These are phyloP conservation scores for Candida chauliodis DNA, from an alignment of 805 yeast species.

Conservation along the genomic window DNA sequence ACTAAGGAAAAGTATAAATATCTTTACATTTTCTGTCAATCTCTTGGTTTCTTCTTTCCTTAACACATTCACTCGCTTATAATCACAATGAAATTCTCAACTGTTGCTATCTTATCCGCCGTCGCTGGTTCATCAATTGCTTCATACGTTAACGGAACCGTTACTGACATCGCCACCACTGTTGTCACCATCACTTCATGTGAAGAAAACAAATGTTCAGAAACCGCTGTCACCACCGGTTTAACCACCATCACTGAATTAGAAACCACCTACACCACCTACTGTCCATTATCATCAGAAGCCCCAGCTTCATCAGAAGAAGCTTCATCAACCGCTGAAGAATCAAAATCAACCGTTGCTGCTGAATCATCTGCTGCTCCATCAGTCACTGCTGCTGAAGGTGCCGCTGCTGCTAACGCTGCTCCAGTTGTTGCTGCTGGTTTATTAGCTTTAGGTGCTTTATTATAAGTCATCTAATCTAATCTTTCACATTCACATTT, in stretches of 20 bases:
- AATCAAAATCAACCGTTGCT: conserved; percentile 25
- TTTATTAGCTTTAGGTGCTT: conserved; percentile 24
- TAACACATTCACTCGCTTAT: conserved; percentile 16
- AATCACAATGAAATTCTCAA: conserved; percentile 32
- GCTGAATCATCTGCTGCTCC: conserved; percentile 14
- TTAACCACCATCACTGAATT: conserved; percentile 32
- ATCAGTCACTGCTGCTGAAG: conserved; percentile 13
- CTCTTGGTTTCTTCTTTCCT: conserved; percentile 5
- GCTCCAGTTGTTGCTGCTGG: conserved; percentile 20
- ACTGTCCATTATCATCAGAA: conserved; percentile 29
- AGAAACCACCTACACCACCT: conserved; percentile 13
- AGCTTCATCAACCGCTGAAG: conserved; percentile 26
- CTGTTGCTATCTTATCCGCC: conserved; percentile 26
- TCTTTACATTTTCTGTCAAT: too few species aligned
- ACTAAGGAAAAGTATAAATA: too few species aligned
- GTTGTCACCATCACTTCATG: conserved; percentile 38
- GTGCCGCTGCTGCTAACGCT: conserved; percentile 14
- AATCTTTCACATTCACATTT: background rate
- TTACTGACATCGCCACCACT: conserved; percentile 25
- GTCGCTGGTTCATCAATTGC: conserved; percentile 27
- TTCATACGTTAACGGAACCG: conserved; percentile 27
- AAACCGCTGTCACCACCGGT: conserved; percentile 32
- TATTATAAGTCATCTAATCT: conserved; percentile 11
- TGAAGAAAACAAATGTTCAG: conserved; percentile 27
- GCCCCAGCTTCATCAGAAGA: conserved; percentile 27